These are phyloP conservation scores for Bonia amplexicaulis DNA, from an alignment of 176 grass and related monocot species.

Conservation along the genomic window DNA sequence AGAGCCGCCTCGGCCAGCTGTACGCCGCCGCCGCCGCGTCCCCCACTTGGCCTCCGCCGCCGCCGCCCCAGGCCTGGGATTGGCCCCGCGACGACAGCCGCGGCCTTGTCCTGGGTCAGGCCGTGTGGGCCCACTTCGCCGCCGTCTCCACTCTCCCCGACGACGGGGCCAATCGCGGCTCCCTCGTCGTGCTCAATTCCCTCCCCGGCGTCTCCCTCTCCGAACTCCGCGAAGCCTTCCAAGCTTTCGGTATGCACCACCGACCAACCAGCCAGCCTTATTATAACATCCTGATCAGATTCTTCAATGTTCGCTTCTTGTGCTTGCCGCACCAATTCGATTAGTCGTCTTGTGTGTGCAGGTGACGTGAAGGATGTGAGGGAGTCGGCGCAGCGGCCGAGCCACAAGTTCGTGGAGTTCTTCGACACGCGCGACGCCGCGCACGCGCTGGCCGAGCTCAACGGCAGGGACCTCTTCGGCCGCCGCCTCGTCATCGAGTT, in stretches of 20 bases:
- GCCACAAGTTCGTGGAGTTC: constrained; percentile 81
- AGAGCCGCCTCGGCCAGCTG: constrained; percentile 53
- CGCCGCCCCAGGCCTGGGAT: constrained; percentile 28
- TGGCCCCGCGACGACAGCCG: constrained; percentile 24
- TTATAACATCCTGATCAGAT: constrained; percentile 4
- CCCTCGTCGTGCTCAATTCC: constrained; percentile 69
- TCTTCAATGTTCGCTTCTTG: constrained; percentile 22
- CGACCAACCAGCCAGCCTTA: constrained; percentile 5
- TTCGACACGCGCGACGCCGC: constrained; percentile 81
- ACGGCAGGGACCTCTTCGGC: constrained; percentile 71
- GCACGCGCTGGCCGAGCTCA: constrained; percentile 63
- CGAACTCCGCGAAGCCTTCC: constrained; percentile 62
- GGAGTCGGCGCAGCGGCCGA: constrained; percentile 60
- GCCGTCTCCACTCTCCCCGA: constrained; percentile 6
- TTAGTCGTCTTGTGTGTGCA: constrained; percentile 23
- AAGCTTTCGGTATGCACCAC: constrained; percentile 62
- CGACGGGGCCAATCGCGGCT: constrained; percentile 58
- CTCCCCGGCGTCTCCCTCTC: constrained; percentile 47
- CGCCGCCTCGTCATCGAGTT: constrained; percentile 64
- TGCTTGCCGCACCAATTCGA: constrained; percentile 17
- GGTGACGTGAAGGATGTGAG: constrained; percentile 85
- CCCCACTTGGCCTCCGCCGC: neutral
- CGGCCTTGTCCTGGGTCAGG: constrained; percentile 46
- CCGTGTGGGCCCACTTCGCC: constrained; percentile 82
- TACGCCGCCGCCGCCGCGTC: constrained; percentile 29